These are phyloP conservation scores for Chrysanthemum seticuspe DNA, from an alignment of 129 eudicot genomes.

Conservation along the genomic window DNA sequence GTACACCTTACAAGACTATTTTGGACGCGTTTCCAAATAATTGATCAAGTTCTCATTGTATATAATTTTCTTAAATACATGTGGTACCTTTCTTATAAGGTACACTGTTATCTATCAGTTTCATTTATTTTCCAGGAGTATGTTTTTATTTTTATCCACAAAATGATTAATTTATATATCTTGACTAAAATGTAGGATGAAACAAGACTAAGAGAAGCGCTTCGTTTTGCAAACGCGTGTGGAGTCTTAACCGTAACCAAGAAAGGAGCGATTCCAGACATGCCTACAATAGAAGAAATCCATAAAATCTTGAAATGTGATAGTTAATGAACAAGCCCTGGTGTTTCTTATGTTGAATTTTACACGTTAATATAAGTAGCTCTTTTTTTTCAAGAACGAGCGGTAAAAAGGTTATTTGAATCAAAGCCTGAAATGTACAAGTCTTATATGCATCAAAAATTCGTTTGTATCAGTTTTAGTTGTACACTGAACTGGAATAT, in stretches of 20 bases:
- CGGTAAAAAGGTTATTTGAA: slow-evolving; percentile 10
- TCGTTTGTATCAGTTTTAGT: background rate
- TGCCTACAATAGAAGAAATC: slow-evolving; percentile 77
- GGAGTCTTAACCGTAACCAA: slow-evolving; percentile 79
- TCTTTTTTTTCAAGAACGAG: background rate
- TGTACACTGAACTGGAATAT: background rate
- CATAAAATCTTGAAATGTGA: slow-evolving; percentile 36
- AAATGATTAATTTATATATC: background rate
- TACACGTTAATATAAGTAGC: background rate
- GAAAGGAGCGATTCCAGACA: slow-evolving; percentile 84
- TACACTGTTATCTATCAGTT: background rate
- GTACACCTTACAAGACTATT: too few relatives aligned
- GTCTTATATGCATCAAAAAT: slow-evolving; percentile 8
- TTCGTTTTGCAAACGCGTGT: slow-evolving; percentile 82
- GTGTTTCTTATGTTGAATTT: slow-evolving; percentile 5
- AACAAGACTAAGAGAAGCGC: slow-evolving; percentile 66
- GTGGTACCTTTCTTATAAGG: slow-evolving; percentile 40
- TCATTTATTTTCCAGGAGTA: too few relatives aligned
- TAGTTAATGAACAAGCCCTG: slow-evolving; percentile 3
- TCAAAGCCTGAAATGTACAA: slow-evolving; percentile 13
- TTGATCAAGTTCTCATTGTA: too few relatives aligned
- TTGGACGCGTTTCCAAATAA: too few relatives aligned
- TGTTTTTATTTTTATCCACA: background rate
- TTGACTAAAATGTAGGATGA: slow-evolving; percentile 59
- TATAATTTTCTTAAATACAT: too few relatives aligned